Evolutionary conservation across 139 green algal genomes (phyloP), one percentile per base, ranked within the genome.

Genomic region (Micromonas pusilla): DNA sequence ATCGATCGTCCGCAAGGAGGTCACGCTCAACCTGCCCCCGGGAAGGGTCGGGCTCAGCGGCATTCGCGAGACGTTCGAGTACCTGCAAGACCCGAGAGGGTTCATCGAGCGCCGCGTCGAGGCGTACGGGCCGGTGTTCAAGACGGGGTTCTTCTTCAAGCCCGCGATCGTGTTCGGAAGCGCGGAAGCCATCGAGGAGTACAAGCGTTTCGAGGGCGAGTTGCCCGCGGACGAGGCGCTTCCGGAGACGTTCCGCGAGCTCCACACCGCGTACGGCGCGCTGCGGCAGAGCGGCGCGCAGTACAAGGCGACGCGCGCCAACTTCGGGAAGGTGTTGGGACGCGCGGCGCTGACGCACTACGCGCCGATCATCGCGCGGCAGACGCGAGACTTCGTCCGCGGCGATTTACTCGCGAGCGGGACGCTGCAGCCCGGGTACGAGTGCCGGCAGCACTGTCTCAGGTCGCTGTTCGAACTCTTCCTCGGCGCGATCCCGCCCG

Each of bases 101-200:
- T 75, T 75, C 68, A 39, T 75, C n/a, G 1, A 16, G 23, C 26
- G 16, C n/a, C 37, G 68, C 21, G 68, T 75, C 0, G 36, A 62
- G 37, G 30, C 30, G 36, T 75, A 75, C 37, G 68, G 68, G 1
- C 68, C 68, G 1, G 30, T 63, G 1, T 75, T 75, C 37, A 75
- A 75, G 13, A 75, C 68, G 68, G 68, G 19, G 2, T 64, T 75
- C 23, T 75, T 75, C 68, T 75, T 75, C 37, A 75, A 75, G 38
- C 68, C 68, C 2, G 38, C 68, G 36, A 26, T 75, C 1, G 68
- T 62, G 2, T 75, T 75, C 37, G 68, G 68, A 1, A 39, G 23
- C 19, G 19, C n/a, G 21, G 68, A 75, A 20, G 68, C 68, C 3
- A 39, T 75, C 34, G 30, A 26, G 1, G 68, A 75, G 68, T 75